phyloP scores from a whole-genome alignment of 192 early-diverging fungal genomes.

The Entrophospora sp. region DNA sequence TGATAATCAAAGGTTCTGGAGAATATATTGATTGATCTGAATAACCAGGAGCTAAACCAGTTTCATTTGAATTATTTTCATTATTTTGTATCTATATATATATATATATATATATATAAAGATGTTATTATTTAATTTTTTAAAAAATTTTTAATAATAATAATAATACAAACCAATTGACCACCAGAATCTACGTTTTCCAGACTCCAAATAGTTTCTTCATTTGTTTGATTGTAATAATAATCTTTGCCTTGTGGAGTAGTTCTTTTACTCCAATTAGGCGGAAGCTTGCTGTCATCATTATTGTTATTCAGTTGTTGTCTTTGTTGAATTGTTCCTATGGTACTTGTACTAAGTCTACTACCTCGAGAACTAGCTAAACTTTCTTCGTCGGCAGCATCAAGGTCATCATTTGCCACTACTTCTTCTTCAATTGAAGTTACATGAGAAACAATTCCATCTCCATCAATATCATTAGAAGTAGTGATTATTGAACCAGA shows the following conservation, averaged over 20 bases:
- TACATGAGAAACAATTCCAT: neutral
- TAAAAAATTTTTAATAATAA: neutral
- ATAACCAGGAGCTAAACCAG: neutral
- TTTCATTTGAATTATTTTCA: neutral
- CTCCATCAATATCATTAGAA: neutral
- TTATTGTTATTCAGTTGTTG: neutral
- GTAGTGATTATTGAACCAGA: neutral
- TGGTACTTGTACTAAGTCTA: constrained; percentile 1
- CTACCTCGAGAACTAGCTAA: constrained; percentile 2
- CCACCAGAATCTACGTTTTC: constrained; percentile 27
- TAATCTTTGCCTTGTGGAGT: constrained; percentile 39
- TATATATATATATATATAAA: neutral
- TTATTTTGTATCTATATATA: neutral
- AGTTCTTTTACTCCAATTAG: constrained; percentile 38
- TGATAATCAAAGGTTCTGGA: neutral
- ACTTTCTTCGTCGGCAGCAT: constrained; percentile 1
- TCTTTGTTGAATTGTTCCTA: neutral
- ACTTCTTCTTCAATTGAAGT: neutral
- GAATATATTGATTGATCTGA: neutral
- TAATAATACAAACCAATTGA: neutral
- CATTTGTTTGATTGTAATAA: constrained; percentile 45
- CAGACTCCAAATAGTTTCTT: constrained; percentile 44
- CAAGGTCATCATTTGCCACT: too few species aligned
- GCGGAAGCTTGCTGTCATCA: constrained; percentile 22
- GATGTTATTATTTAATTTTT: too few species aligned